Percentiles rank a stretch among this genome's conserved stretches.
These are phyloP conservation scores for Mrakia gelida DNA, from an alignment of 768 basidiomycete species.

Conservation along the genomic window DNA sequence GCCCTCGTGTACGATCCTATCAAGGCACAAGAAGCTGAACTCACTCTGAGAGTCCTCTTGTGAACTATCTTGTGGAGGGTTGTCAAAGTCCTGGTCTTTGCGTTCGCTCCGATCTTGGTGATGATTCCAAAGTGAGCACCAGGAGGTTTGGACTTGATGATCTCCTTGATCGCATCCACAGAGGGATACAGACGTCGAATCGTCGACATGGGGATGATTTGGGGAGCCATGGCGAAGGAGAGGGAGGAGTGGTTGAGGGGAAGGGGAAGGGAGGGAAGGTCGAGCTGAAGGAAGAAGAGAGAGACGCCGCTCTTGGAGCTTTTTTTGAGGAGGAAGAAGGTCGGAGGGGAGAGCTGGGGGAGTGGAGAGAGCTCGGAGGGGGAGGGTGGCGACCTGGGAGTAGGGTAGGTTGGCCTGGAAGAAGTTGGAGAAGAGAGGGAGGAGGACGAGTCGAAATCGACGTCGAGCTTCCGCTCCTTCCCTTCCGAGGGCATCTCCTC, in stretches of 20 bases:
- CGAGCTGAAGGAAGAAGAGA: background rate
- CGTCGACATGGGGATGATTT: conserved; percentile 1
- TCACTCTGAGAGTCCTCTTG: conserved; percentile 11
- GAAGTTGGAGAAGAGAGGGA: no score
- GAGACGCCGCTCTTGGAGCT: background rate
- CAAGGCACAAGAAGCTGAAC: background rate
- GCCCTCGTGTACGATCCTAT: background rate
- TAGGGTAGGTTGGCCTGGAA: no score
- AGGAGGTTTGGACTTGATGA: background rate
- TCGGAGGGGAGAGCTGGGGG: no score
- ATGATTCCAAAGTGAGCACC: conserved; percentile 18
- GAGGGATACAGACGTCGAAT: conserved; percentile 3
- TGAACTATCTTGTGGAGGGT: background rate
- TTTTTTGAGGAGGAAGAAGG: no score
- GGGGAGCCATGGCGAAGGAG: conserved; percentile 12
- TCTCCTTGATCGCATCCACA: background rate
- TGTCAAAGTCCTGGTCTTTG: conserved; percentile 25
- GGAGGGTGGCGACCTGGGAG: no score
- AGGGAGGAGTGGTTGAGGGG: background rate
- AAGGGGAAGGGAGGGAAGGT: background rate
- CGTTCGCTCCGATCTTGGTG: conserved; percentile 16
- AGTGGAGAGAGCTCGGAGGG: no score
- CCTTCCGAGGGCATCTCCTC: no score
- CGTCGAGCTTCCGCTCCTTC: no score
- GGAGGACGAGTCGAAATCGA: no score